Evolutionary conservation across 2,329 filamentous ascomycete species (phyloP), one percentile per base, ranked within the genome.

Genomic region (Penicillium sp.): DNA sequence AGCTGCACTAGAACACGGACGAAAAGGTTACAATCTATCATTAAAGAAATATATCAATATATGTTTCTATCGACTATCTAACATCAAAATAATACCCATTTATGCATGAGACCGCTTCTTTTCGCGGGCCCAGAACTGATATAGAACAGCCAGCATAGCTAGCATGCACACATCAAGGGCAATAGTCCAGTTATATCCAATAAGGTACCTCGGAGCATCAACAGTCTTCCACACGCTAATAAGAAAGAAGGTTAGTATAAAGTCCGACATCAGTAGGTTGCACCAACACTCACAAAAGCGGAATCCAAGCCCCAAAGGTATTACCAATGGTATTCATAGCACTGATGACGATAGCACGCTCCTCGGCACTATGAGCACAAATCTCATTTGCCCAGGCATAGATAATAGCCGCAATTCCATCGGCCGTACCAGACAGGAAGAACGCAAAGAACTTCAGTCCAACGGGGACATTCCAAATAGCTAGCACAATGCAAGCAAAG

Each of bases 251-350:
- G 19, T 50, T 37, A 50, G 43, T 19, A 25, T 21, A 37, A 4
- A 13, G 1, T 8, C n/a, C 19, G 12, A 7, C 13, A 48, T n/a
- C 46, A 48, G 15, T 2, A 10, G n/a, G 31, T 13, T 19, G 17
- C 12, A 19, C n/a, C 29, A 41, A 6, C 2, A 59, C 64, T 58
- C 50, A 66, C 64, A 67, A 68, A 38, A 67, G 58, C 17, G 67
- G 68, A 38, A 69, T 56, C 67, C 68, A 71, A 43, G 68, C 62
- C 27, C 68, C 68, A 59, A 70, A 69, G 1, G 68, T 65, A 63
- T 70, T 69, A 1, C 73, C 73, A 19, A 76, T 56, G 0, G 73
- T 76, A 37, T 67, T 67, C 63, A 66, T 65, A 0, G 65, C 58
- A 59, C 65, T 66, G 37, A 67, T 65, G 10, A 67, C 65, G 27